phyloP scores from a whole-genome alignment of 495 filamentous ascomycete species.

The Pseudomonodictys pantanalensis region DNA sequence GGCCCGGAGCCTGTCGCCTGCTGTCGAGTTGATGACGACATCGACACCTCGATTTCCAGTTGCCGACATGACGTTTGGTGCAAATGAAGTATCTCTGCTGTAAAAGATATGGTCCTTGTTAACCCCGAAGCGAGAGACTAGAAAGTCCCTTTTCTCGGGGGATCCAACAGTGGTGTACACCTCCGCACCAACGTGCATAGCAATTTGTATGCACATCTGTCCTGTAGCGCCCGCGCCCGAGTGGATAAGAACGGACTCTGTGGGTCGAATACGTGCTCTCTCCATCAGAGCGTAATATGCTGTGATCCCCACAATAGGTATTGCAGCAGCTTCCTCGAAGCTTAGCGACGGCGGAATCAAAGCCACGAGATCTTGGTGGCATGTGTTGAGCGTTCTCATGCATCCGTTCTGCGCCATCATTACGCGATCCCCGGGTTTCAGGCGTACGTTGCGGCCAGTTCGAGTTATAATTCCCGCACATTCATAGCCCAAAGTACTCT shows the following conservation, averaged over 20 bases:
- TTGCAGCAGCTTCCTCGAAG: conserved; percentile 53
- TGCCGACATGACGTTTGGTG: background rate
- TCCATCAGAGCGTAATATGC: conserved; percentile 55
- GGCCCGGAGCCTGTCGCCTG: background rate
- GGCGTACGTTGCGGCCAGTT: conserved; percentile 22
- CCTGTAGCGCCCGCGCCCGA: conserved; percentile 1
- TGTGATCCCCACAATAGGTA: conserved; percentile 56
- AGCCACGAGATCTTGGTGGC: background rate
- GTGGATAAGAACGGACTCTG: conserved; percentile 24
- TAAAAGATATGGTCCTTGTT: conserved; percentile 1
- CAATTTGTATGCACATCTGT: background rate
- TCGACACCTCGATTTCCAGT: conserved; percentile 4
- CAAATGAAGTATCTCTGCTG: background rate
- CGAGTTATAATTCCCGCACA: background rate
- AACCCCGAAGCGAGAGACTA: background rate
- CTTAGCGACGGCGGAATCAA: conserved; percentile 49
- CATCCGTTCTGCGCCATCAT: conserved; percentile 23
- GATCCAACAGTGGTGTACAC: conserved; percentile 6
- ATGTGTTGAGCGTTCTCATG: background rate
- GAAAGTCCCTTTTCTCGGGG: conserved; percentile 1
- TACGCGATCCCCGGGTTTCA: conserved; percentile 39
- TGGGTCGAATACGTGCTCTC: conserved; percentile 34
- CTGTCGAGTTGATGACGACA: conserved; percentile 2
- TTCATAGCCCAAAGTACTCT: background rate
- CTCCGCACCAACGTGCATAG: background rate